These are phyloP conservation scores for Phytophthora macrochlamydospora DNA, from an alignment of 352 stramenopile genomes.

Conservation along the genomic window DNA sequence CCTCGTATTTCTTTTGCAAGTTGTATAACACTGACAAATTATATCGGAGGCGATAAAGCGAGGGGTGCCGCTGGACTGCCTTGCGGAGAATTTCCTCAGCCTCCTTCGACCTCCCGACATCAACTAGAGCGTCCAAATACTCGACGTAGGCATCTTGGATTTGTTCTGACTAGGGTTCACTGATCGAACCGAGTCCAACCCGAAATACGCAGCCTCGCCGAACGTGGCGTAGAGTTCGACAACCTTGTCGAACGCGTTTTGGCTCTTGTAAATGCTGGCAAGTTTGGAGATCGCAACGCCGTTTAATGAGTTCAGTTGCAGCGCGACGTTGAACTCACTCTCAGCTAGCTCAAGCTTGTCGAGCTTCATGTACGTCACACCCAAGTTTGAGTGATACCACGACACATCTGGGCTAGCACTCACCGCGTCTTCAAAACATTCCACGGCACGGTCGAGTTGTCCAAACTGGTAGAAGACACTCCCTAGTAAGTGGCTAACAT, in stretches of 20 bases:
- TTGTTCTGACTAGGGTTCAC: constrained; percentile 16
- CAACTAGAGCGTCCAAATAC: constrained; percentile 47
- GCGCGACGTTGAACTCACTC: constrained; percentile 17
- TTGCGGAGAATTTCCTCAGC: constrained; percentile 45
- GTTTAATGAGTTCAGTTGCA: constrained; percentile 26
- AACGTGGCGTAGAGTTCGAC: constrained; percentile 32
- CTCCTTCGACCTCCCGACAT: constrained; percentile 19
- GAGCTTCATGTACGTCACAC: constrained; percentile 12
- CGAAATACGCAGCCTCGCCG: constrained; percentile 17
- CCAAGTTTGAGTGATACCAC: constrained; percentile 45
- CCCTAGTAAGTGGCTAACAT: constrained; percentile 62
- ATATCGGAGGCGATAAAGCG: constrained; percentile 48
- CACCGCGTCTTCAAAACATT: constrained; percentile 28
- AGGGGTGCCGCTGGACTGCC: constrained; percentile 25
- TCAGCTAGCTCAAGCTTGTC: constrained; percentile 19
- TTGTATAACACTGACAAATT: constrained; percentile 60
- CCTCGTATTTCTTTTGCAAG: constrained; percentile 26
- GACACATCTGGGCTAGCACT: constrained; percentile 21
- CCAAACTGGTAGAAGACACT: constrained; percentile 31
- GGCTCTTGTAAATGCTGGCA: constrained; percentile 15
- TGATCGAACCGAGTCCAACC: background rate
- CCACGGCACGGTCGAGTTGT: constrained; percentile 14
- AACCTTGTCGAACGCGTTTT: constrained; percentile 30
- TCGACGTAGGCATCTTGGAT: constrained; percentile 41
- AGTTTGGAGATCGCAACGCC: constrained; percentile 24